Evolutionary conservation across 2,329 filamentous ascomycete species (phyloP).

Genomic region (Hypoxylon sp.): DNA sequence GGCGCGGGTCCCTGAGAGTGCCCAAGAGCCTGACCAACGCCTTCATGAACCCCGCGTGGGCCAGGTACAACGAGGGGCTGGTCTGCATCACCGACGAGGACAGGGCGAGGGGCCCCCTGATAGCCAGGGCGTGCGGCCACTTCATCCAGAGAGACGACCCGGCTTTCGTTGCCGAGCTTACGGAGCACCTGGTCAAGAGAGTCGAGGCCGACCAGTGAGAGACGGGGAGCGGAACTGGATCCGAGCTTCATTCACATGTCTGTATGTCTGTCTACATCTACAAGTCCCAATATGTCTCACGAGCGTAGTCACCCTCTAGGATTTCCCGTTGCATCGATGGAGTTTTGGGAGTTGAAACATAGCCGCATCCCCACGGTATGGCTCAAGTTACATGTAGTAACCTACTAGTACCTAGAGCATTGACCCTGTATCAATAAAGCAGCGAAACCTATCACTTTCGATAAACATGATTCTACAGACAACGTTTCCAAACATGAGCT

Average conservation of each 20-base stretch:
- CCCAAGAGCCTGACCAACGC: conserved; percentile 52
- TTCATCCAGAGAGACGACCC: conserved; percentile 65
- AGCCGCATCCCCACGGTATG: not conserved
- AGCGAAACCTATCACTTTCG: not conserved
- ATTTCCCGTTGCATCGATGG: not conserved
- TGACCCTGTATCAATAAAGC: not conserved
- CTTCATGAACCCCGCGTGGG: conserved; percentile 63
- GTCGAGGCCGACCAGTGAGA: not conserved
- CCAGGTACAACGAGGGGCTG: conserved; percentile 61
- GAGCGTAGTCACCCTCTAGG: not conserved
- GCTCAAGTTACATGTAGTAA: no score
- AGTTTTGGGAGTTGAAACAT: not conserved
- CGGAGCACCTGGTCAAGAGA: conserved; percentile 28
- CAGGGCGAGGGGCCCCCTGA: conserved; percentile 53
- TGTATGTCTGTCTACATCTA: not conserved
- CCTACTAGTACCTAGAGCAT: no score
- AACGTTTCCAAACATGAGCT: conserved; percentile 22
- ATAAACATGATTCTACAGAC: not conserved
- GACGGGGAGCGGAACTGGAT: not conserved
- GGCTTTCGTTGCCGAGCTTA: conserved; percentile 49
- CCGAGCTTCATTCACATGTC: not conserved
- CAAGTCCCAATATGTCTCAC: not conserved
- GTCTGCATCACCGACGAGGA: conserved; percentile 51
- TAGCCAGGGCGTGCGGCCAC: conserved; percentile 59
- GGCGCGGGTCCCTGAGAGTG: conserved; percentile 44